Conservation (phyloP, 1,284 basidiomycete genomes). For the Papiliotrema nemorosa region DNA sequence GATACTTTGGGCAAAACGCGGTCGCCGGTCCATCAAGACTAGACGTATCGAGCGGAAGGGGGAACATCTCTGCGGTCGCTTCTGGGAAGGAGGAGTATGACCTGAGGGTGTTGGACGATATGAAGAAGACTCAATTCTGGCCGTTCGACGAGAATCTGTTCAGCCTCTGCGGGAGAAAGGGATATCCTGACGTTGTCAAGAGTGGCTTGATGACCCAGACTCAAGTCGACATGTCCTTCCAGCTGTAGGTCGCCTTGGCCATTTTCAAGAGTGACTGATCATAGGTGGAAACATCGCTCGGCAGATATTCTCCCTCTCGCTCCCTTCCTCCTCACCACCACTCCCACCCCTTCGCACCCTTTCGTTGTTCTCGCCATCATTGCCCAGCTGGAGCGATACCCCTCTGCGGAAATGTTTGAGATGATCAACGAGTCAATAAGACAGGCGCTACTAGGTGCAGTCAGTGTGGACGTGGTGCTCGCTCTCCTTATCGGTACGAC, state of each 20-base stretch:
- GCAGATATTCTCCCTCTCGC: not conserved
- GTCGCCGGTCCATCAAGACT: not conserved
- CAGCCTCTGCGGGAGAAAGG: too few relatives aligned
- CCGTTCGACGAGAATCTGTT: constrained; percentile 1
- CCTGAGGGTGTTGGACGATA: not conserved
- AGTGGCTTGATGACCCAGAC: not conserved
- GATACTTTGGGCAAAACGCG: not conserved
- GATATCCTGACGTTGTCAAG: constrained; percentile 2
- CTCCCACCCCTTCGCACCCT: not conserved
- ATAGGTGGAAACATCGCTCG: constrained; percentile 5
- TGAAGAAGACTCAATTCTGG: not conserved
- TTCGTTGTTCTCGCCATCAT: not conserved
- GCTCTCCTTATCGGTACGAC: not conserved
- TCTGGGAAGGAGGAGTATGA: not conserved
- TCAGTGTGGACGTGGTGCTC: not conserved
- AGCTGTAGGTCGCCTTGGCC: not conserved
- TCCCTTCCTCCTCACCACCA: not conserved
- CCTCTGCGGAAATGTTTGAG: not conserved
- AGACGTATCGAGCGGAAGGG: not conserved
- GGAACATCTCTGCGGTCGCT: not conserved
- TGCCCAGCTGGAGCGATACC: not conserved
- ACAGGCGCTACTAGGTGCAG: constrained; percentile 2
- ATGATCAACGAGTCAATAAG: constrained; percentile 2
- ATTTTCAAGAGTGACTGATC: not conserved
- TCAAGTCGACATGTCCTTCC: constrained; percentile 2